Evolutionary conservation across 352 stramenopile species (phyloP).

Genomic region (Pythium phragmiticola): DNA sequence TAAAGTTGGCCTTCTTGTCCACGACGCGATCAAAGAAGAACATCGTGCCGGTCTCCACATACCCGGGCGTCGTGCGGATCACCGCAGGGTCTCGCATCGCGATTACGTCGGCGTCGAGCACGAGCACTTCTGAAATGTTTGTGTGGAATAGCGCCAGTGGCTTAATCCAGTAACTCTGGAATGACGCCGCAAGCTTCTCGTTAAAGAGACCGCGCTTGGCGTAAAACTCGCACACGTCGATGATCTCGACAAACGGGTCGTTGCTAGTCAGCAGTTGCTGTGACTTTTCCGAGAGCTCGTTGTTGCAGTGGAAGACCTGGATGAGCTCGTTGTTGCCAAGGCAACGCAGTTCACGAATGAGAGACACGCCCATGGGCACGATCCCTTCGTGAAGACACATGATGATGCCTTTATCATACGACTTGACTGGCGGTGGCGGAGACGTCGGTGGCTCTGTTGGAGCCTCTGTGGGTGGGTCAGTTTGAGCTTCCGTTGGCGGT

Average conservation of each 20-base stretch:
- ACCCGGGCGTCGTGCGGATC: conserved; percentile 40
- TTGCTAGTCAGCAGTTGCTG: conserved; percentile 22
- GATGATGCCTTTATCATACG: conserved; percentile 33
- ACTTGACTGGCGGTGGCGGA: conserved; percentile 17
- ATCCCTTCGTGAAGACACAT: conserved; percentile 34
- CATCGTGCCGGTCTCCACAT: conserved; percentile 43
- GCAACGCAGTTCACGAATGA: conserved; percentile 34
- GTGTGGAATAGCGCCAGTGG: conserved; percentile 56
- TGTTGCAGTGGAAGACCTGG: conserved; percentile 30
- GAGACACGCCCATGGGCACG: conserved; percentile 32
- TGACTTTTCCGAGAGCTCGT: conserved; percentile 14
- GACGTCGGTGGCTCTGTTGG: conserved; percentile 7
- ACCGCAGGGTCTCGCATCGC: conserved; percentile 44
- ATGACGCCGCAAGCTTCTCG: conserved; percentile 35
- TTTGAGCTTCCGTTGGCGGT: conserved; percentile 4
- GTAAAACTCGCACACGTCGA: conserved; percentile 48
- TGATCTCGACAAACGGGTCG: conserved; percentile 38
- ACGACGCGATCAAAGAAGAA: conserved; percentile 78
- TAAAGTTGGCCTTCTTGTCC: conserved; percentile 50
- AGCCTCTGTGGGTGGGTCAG: neutral
- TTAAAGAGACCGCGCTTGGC: conserved; percentile 27
- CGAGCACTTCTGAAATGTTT: conserved; percentile 39
- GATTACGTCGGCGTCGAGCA: conserved; percentile 56
- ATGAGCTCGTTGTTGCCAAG: conserved; percentile 30
- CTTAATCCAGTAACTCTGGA: conserved; percentile 69